phyloP scores from a whole-genome alignment of 495 filamentous ascomycete species.

The Penicillium canescens region DNA sequence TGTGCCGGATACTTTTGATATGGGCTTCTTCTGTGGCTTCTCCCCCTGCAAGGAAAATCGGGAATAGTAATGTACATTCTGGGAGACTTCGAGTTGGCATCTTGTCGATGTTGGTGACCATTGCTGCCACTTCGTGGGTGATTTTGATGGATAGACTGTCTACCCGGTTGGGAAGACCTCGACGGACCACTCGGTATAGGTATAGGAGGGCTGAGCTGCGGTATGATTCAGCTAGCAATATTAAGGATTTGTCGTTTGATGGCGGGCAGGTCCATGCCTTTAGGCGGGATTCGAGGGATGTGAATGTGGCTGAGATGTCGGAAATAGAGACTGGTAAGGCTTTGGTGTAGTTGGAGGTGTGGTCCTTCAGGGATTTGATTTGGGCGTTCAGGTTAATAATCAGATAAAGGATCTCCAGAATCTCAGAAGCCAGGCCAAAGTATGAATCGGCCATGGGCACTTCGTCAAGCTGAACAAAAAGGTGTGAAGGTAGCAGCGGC shows the following conservation, averaged over 20 bases:
- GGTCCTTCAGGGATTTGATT: background rate
- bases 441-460: conserved; percentile 8
- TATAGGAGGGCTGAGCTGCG: conserved; percentile 12
- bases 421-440: conserved; percentile 15
- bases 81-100: conserved; percentile 15
- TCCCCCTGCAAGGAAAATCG: conserved; percentile 12
- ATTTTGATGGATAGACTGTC: conserved; percentile 1
- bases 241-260: conserved; percentile 4
- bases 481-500: conserved; percentile 8
- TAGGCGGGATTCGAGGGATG: background rate
- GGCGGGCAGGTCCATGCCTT: conserved; percentile 5
- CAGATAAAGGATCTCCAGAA: conserved; percentile 4
- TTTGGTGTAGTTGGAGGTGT: background rate
- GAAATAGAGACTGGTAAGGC: background rate
- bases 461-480: conserved; percentile 9
- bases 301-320: background rate
- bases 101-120: conserved; percentile 6
- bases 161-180: background rate
- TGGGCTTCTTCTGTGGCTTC: conserved; percentile 10
- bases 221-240: conserved; percentile 10
- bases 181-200: conserved; percentile 8
- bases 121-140: conserved; percentile 1
- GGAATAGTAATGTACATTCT: conserved; percentile 15
- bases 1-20: conserved; percentile 9
- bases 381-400: conserved; percentile 4